Percentiles rank a stretch among this genome's conserved stretches.
These are phyloP conservation scores for Cladorrhinum sp. DNA, from an alignment of 2,329 filamentous ascomycete species.

Conservation along the genomic window DNA sequence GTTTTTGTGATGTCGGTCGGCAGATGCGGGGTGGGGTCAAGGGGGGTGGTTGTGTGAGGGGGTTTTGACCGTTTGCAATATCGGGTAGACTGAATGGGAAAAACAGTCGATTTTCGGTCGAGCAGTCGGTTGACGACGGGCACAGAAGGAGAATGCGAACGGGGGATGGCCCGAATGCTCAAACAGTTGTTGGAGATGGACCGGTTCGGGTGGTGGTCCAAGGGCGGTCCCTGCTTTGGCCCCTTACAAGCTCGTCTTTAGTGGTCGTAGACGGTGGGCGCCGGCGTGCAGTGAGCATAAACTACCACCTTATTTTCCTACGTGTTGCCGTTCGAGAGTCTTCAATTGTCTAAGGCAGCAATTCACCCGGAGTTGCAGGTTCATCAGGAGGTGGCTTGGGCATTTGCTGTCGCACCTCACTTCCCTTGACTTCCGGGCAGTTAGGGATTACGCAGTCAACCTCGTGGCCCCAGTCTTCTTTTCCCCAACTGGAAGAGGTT, in stretches of 20 bases:
- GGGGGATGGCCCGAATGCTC: conserved; percentile 20
- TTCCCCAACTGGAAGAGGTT: not conserved
- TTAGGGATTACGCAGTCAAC: not conserved
- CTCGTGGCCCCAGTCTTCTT: not conserved
- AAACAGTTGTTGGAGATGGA: conserved; percentile 24
- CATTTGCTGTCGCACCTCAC: conserved; percentile 1
- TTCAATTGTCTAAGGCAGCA: conserved; percentile 17
- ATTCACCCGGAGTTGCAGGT: conserved; percentile 18
- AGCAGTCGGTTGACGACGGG: not conserved
- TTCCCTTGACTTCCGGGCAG: no score
- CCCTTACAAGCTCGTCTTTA: conserved; percentile 5
- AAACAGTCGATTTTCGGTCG: not conserved
- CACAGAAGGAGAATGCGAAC: not conserved
- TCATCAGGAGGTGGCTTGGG: conserved; percentile 24
- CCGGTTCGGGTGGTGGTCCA: conserved; percentile 4
- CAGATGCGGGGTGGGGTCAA: conserved; percentile 9
- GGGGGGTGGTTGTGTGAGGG: not conserved
- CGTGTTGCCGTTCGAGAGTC: conserved; percentile 19
- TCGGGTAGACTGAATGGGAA: not conserved
- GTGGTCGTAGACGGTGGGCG: conserved; percentile 9
- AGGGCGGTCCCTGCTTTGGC: conserved; percentile 13
- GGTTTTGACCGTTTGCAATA: not conserved
- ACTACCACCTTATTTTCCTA: conserved; percentile 17
- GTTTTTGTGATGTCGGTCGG: conserved; percentile 8
- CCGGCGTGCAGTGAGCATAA: conserved; percentile 40